A percentile compares a stretch with the other conserved stretches of the same genome.
phyloP scores from a whole-genome alignment of 352 stramenopile genomes.

The Globisporangium cylindrosporum region DNA sequence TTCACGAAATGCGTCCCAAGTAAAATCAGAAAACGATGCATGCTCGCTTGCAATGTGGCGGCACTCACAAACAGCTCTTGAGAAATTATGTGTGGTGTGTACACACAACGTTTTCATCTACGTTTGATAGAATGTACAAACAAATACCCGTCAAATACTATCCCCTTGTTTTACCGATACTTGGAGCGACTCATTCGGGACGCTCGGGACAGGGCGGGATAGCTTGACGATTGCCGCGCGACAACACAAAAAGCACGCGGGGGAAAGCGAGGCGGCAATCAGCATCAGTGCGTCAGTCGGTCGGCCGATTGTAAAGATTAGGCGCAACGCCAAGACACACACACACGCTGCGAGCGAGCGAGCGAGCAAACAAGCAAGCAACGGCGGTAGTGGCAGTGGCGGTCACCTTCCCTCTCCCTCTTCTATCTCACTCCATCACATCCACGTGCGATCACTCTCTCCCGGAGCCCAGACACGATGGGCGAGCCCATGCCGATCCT shows the following conservation, averaged over 20 bases:
- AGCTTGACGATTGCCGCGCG: slow-evolving; percentile 1
- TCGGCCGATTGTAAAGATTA: slow-evolving; percentile 5
- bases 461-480: slow-evolving; percentile 12
- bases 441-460: neutral
- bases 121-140: neutral
- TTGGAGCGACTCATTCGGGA: neutral
- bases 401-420: neutral
- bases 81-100: neutral
- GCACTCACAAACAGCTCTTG: neutral
- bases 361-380: neutral
- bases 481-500: slow-evolving; percentile 29
- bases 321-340: neutral
- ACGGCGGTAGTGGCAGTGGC: neutral
- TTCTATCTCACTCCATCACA: neutral
- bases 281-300: slow-evolving; percentile 4
- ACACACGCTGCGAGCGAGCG: neutral
- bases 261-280: slow-evolving; percentile 9
- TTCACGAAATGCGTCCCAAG: neutral
- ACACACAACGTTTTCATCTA: too few relatives aligned
- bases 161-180: neutral
- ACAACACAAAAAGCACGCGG: slow-evolving; percentile 1
- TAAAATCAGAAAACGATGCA: neutral
- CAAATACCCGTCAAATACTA: neutral
- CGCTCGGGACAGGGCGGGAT: neutral
- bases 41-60: neutral